Conservation (phyloP, 1,284 basidiomycete species). For the Inonotus obliquus region DNA sequence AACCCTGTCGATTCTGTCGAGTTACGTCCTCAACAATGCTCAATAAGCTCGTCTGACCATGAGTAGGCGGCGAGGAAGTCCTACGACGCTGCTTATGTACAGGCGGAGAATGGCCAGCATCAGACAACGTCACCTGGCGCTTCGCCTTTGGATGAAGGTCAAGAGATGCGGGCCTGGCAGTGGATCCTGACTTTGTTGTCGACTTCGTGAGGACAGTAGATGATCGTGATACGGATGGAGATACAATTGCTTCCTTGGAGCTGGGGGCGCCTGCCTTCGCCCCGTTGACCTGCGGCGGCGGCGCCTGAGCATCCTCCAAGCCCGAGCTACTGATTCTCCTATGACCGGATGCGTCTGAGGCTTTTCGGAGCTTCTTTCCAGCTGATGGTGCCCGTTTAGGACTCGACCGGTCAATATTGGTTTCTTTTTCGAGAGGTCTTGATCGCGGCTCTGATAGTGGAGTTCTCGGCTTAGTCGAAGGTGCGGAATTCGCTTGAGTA, state of each 20-base stretch:
- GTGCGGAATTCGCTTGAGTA: constrained; percentile 7
- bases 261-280: not conserved
- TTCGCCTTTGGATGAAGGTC: not conserved
- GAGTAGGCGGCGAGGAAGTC: not conserved
- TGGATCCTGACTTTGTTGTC: not conserved
- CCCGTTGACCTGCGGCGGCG: not conserved
- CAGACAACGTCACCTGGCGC: not conserved
- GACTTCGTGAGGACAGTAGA: constrained; percentile 5
- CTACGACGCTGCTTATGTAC: not conserved
- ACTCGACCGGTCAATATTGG: not conserved
- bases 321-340: not conserved
- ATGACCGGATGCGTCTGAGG: constrained; percentile 1
- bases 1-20: constrained; percentile 32
- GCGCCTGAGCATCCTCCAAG: not conserved
- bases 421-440: not conserved
- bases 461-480: not conserved
- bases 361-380: constrained; percentile 12
- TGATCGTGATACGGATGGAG: constrained; percentile 7
- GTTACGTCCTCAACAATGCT: constrained; percentile 61
- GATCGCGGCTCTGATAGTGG: not conserved
- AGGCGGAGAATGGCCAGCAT: not conserved
- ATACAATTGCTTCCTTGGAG: not conserved
- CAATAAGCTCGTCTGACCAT: constrained; percentile 46
- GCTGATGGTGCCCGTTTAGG: not conserved
- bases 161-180: constrained; percentile 2